Base-by-base conservation (phyloP, 495 filamentous ascomycete genomes). In the Hypoxylon trugodes region DNA sequence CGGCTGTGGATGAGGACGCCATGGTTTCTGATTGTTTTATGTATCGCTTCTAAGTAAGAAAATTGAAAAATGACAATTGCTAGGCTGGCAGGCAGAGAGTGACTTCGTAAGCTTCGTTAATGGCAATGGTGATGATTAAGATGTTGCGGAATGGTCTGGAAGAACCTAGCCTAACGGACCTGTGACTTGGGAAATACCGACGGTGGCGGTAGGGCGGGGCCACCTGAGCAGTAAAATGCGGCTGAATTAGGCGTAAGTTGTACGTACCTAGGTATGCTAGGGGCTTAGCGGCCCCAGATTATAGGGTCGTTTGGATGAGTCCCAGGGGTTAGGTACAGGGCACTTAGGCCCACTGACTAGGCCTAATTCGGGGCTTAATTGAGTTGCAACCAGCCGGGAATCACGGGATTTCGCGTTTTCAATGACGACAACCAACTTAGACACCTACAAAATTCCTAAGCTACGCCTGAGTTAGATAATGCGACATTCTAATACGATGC, bases 341-440 rank as follows among this genome's bases (percentile, higher is more conserved):
- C n/a, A n/a, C n/a, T 25, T 18, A 24, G 16, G 4, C 22, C 41
- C 41, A 48, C 55, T 46, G 12, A 48, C 56, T 30, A 60, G 21
- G 35, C 56, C 49, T 5, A 40, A 32, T 59, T 54, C n/a, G 21
- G 50, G 38, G 24, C 33, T 51, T 54, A 55, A 54, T 55, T 53
- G 48, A 38, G 43, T 26, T 4, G 12, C 12, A 24, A 42, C 10
- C n/a, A 32, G 57, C 51, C 38, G 10, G 2, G 30, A 45, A 64
- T 71, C 71, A 73, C 65, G 69, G 46, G 69, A 6, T 66, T 65
- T 73, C 68, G 69, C 69, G 69, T 71, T 61, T 57, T 68, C 65
- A 46, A 70, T 73, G 67, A 71, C 59, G 68, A 61, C 63, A 46
- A 55, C 56, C 32, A 36, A 61, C 41, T 51, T 22, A n/a, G 8